Evolutionary conservation across 2,329 filamentous ascomycete genomes (phyloP).

Genomic region (Neonectria punicea): DNA sequence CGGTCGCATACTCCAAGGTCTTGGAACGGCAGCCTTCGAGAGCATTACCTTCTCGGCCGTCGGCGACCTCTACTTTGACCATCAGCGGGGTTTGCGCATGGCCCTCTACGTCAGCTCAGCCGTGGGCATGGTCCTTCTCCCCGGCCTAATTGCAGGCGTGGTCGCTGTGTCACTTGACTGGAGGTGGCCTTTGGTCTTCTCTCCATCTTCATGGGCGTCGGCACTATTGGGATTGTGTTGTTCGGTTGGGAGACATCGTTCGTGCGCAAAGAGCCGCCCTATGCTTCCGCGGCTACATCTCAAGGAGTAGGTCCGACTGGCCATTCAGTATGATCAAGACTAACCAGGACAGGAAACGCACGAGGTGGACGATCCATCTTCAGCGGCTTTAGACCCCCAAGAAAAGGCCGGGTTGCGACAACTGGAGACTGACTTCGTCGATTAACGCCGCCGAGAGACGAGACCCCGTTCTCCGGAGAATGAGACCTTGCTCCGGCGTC

Average conservation of each 20-base stretch:
- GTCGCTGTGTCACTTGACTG: not conserved
- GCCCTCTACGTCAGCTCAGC: constrained; percentile 3
- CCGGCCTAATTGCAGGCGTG: not conserved
- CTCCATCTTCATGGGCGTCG: not conserved
- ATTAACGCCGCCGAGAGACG: not conserved
- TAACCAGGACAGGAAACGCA: not conserved
- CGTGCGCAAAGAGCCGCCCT: not conserved
- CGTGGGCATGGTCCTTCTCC: not conserved
- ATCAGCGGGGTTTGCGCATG: constrained; percentile 19
- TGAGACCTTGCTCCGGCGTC: not conserved
- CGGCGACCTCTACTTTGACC: constrained; percentile 24
- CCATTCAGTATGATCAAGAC: not conserved
- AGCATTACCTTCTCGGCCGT: constrained; percentile 14
- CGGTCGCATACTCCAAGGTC: constrained; percentile 16
- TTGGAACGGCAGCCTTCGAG: constrained; percentile 20
- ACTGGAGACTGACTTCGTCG: not conserved
- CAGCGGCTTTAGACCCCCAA: not conserved
- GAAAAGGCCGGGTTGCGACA: not conserved
- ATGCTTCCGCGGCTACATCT: not conserved
- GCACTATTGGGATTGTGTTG: not conserved
- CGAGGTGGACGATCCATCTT: not conserved
- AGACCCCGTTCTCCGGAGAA: not conserved
- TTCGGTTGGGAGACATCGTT: not conserved
- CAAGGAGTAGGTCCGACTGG: not conserved
- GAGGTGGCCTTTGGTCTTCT: not conserved